Base-by-base conservation (phyloP, 441 rosid genomes). In the Eutrema salsugineum region DNA sequence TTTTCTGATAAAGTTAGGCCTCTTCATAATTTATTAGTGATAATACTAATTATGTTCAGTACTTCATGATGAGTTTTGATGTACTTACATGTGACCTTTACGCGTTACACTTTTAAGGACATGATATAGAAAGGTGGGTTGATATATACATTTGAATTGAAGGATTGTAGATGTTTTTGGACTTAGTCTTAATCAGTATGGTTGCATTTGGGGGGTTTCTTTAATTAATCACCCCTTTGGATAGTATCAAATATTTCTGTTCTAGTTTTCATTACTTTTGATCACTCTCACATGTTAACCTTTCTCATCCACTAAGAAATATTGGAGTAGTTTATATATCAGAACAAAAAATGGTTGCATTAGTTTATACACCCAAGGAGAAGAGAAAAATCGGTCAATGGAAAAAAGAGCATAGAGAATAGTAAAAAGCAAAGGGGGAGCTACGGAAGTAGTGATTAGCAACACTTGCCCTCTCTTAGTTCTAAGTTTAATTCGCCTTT, bases 51-150 rank as follows among this genome's bases (percentile, higher is more conserved):
- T 76, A 76, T 69, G 75, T 62, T 76, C 66, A 76, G 79, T 69
- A 69, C 75, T 69, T 76, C 42, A 63, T 69, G 40, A 76, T 76
- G 75, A 76, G 71, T 47, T 47, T 76, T 56, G 33, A 76, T 76
- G 79, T 76, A 76, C 75, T 76, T 76, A 70, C 75, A 69, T 69
- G 75, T 76, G 79, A 48, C 79, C 56, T 68, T 70, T 68, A 55
- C 15, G 46, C 60, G 38, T 68, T 54, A 54, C 61, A 68, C 79
- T 54, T 75, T 62, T 46, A 68, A 62, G 20, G 54, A 69, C 79
- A 63, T 75, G 66, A 76, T 76, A 55, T 47, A 38, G 53, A 76
- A 63, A 76, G 46, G 71, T 76, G 54, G 69, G 61, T 76, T 48
- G 66, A 68, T 75, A 15, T 38, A 20, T 30, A 36, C 65, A 68